These are phyloP conservation scores for Carex littledalei DNA, from an alignment of 176 grass and related monocot species.

Conservation along the genomic window DNA sequence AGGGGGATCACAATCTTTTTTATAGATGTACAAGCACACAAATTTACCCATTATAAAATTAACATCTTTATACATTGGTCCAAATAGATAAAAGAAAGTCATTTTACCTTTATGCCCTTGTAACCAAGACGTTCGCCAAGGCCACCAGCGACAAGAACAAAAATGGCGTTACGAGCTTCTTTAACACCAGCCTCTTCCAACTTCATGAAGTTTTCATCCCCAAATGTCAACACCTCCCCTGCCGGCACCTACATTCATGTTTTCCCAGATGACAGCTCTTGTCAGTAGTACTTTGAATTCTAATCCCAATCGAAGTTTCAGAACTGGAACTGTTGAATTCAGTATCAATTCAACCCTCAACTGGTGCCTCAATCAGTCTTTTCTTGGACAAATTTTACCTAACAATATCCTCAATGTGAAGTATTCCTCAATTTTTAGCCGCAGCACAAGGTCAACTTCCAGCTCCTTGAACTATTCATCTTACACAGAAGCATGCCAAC, in stretches of 20 bases:
- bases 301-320: not conserved
- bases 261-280: not conserved
- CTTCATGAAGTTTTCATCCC: slow-evolving; percentile 62
- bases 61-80: not conserved
- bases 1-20: not conserved
- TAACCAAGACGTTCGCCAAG: slow-evolving; percentile 97
- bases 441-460: not conserved
- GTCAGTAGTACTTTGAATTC: not conserved
- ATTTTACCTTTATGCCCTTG: slow-evolving; percentile 94
- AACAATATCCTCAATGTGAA: not conserved
- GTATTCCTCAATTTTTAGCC: not conserved
- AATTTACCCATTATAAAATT: not conserved
- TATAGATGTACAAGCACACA: not conserved
- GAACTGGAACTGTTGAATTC: not conserved
- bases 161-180: slow-evolving; percentile 65
- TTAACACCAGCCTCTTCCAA: slow-evolving; percentile 77
- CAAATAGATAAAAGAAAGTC: not conserved
- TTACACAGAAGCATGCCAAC: not conserved
- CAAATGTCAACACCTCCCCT: slow-evolving; percentile 75
- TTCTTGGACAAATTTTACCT: not conserved
- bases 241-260: slow-evolving; percentile 59
- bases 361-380: not conserved
- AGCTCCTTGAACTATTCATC: not conserved
- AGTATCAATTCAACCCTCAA: not conserved
- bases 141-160: slow-evolving; percentile 98